These are phyloP conservation scores for Talaromyces borbonicus DNA, from an alignment of 495 filamentous ascomycete species.

Conservation along the genomic window DNA sequence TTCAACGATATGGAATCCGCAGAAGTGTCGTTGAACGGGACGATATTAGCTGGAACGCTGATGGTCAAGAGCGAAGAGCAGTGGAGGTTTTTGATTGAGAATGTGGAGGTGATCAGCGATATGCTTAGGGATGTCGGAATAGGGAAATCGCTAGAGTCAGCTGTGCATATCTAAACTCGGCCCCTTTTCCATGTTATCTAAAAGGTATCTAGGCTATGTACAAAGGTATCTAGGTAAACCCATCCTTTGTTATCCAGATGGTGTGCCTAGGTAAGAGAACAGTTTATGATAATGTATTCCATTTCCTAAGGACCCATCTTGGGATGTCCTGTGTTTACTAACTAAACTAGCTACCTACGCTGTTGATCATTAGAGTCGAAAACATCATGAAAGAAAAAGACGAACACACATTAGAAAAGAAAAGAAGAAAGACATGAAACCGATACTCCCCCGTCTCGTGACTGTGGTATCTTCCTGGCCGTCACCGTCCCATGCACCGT, in stretches of 20 bases:
- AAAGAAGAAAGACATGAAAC: neutral
- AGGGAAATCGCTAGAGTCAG: conserved; percentile 14
- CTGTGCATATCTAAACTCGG: neutral
- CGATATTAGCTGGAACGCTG: conserved; percentile 67
- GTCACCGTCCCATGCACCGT: neutral
- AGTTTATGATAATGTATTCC: too few relatives aligned
- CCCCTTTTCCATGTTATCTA: too few relatives aligned
- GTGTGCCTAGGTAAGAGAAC: too few relatives aligned
- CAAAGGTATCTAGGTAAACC: too few relatives aligned
- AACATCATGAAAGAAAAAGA: too few relatives aligned
- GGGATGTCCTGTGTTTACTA: too few relatives aligned
- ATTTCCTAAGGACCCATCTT: too few relatives aligned
- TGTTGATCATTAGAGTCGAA: too few relatives aligned
- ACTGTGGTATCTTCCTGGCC: neutral
- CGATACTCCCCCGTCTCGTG: neutral
- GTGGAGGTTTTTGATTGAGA: conserved; percentile 51
- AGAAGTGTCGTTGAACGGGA: conserved; percentile 62
- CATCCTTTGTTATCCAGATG: too few relatives aligned
- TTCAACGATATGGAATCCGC: conserved; percentile 34
- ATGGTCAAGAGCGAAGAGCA: conserved; percentile 67
- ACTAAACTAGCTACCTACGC: too few relatives aligned
- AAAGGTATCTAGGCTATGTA: too few relatives aligned
- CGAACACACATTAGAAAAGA: too few relatives aligned
- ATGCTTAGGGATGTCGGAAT: conserved; percentile 54
- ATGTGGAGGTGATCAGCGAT: conserved; percentile 39